Percentiles rank a stretch among this genome's conserved stretches.
These are phyloP conservation scores for Cyathus striatus DNA, from an alignment of 768 basidiomycete species.

Conservation along the genomic window DNA sequence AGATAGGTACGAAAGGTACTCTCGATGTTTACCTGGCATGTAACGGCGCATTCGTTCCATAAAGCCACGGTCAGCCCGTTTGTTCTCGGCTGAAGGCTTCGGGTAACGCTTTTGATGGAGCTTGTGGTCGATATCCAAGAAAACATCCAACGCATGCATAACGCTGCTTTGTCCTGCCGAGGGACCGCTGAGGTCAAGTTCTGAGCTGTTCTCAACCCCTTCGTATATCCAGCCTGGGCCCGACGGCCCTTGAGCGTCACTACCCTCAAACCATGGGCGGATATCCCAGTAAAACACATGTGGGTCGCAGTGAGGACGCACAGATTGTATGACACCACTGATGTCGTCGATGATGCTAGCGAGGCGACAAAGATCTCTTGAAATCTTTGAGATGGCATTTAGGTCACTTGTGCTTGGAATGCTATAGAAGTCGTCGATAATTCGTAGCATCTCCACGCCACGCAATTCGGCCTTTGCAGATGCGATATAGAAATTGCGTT, in stretches of 20 bases:
- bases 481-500: slow-evolving; percentile 79
- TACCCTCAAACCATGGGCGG: slow-evolving; percentile 92
- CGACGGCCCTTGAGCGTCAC: slow-evolving; percentile 50
- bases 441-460: slow-evolving; percentile 79
- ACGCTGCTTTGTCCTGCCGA: slow-evolving; percentile 93
- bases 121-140: slow-evolving; percentile 86
- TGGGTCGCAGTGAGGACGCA: slow-evolving; percentile 74
- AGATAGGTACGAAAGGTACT: slow-evolving; percentile 71
- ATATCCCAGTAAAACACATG: slow-evolving; percentile 85
- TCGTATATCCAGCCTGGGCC: slow-evolving; percentile 71
- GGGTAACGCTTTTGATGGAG: slow-evolving; percentile 68
- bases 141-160: slow-evolving; percentile 82
- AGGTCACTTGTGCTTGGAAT: slow-evolving; percentile 65
- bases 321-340: slow-evolving; percentile 59
- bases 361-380: slow-evolving; percentile 66
- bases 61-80: slow-evolving; percentile 68
- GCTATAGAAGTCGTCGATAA: slow-evolving; percentile 84
- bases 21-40: slow-evolving; percentile 90
- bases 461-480: slow-evolving; percentile 84
- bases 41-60: slow-evolving; percentile 93
- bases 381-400: slow-evolving; percentile 60
- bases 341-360: slow-evolving; percentile 70
- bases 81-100: slow-evolving; percentile 59
- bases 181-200: slow-evolving; percentile 76
- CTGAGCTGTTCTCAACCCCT: slow-evolving; percentile 54